A percentile compares a stretch with the other conserved stretches of the same genome.
These are phyloP conservation scores for Petunia hybrid DNA, from an alignment of 305 asterid genomes.

Conservation along the genomic window DNA sequence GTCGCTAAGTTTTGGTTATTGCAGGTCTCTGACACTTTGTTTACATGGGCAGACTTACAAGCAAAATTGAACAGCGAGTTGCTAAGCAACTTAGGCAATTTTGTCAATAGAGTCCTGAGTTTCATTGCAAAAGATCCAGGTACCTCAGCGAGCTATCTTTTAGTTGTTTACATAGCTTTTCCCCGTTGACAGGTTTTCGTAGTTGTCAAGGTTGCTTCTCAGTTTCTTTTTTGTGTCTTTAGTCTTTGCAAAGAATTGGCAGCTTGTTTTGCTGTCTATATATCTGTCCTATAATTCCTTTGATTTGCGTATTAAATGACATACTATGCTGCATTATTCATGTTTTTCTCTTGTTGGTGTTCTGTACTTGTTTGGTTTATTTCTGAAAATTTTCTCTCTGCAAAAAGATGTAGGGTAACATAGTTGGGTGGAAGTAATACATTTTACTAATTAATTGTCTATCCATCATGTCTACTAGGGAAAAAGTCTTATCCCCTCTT, in stretches of 20 bases:
- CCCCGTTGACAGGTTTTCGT: neutral
- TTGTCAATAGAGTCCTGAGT: conserved; percentile 85
- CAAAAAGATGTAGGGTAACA: neutral
- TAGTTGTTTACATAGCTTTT: conserved; percentile 11
- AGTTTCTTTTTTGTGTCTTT: neutral
- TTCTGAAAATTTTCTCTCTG: neutral
- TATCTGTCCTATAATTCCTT: neutral
- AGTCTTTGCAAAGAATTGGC: neutral
- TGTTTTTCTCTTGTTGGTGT: neutral
- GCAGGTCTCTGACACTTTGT: conserved; percentile 85
- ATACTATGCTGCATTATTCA: neutral
- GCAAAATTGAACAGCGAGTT: conserved; percentile 82
- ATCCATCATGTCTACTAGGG: conserved; percentile 5
- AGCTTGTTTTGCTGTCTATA: neutral
- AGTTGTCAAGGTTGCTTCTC: conserved; percentile 12
- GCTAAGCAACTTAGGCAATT: conserved; percentile 86
- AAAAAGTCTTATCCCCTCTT: neutral
- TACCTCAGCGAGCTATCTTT: conserved; percentile 32
- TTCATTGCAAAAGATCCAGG: conserved; percentile 92
- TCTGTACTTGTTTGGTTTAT: neutral
- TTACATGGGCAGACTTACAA: conserved; percentile 91
- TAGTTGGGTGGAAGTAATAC: neutral
- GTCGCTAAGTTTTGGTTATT: conserved; percentile 29
- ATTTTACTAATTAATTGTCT: neutral
- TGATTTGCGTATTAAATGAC: neutral